Evolutionary conservation across 805 yeast genomes (phyloP).

Genomic region (Schwanniomyces sp.): DNA sequence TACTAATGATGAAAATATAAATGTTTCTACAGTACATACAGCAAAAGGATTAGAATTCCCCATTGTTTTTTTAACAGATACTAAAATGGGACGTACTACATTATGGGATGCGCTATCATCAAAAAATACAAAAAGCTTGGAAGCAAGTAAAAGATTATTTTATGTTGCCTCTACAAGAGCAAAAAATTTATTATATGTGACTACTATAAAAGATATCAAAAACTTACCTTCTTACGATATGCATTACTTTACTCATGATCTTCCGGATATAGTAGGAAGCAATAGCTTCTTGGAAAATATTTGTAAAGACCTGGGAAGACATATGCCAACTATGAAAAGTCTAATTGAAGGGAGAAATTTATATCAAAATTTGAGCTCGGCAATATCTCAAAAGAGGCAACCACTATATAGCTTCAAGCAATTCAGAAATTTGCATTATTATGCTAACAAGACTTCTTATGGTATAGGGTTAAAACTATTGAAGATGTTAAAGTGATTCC

Average conservation of each 20-base stretch:
- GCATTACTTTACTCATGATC: constrained; percentile 9
- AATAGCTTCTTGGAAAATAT: constrained; percentile 7
- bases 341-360: constrained; percentile 2
- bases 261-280: constrained; percentile 9
- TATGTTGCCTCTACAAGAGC: constrained; percentile 75
- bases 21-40: constrained; percentile 68
- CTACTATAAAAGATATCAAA: constrained; percentile 10
- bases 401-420: background rate
- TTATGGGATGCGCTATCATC: constrained; percentile 13
- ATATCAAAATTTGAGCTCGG: background rate
- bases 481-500: background rate
- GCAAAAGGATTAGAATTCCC: constrained; percentile 78
- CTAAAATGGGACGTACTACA: constrained; percentile 4
- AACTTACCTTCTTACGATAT: constrained; percentile 5
- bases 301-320: constrained; percentile 8
- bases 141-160: constrained; percentile 41
- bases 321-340: constrained; percentile 8
- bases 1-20: constrained; percentile 34
- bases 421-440: background rate
- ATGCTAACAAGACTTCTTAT: background rate
- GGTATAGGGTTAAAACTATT: background rate
- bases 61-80: constrained; percentile 51
- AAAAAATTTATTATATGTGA: constrained; percentile 40
- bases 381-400: background rate
- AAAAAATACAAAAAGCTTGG: constrained; percentile 8